Percentiles rank a stretch among this genome's conserved stretches.
These are phyloP conservation scores for Leishmania turanica DNA, from an alignment of 208 protist genomes.

Conservation along the genomic window DNA sequence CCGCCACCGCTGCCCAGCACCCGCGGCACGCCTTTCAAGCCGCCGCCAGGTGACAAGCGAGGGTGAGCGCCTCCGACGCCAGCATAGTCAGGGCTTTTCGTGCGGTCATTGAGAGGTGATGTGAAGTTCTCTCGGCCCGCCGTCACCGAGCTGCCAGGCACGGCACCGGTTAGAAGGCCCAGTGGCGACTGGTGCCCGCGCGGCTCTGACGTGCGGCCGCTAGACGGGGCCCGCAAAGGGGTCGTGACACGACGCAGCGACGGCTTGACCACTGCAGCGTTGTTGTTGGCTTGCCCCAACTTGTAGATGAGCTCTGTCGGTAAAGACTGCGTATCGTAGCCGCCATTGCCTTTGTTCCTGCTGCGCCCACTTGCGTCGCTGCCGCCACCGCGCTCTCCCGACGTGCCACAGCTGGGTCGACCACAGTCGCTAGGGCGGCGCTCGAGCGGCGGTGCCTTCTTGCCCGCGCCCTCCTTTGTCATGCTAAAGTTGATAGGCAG, in stretches of 20 bases:
- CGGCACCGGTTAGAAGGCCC: background rate
- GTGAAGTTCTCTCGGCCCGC: background rate
- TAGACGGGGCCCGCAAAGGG: conserved; percentile 19
- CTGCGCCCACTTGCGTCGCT: background rate
- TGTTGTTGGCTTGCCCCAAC: conserved; percentile 27
- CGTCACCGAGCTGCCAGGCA: conserved; percentile 8
- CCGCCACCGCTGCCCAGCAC: conserved; percentile 8
- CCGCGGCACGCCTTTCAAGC: background rate
- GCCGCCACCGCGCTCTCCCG: conserved; percentile 11
- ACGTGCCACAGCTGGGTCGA: conserved; percentile 10
- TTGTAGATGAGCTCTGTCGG: conserved; percentile 65
- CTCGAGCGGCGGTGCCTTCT: conserved; percentile 10
- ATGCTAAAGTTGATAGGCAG: conserved; percentile 58
- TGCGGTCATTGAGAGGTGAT: background rate
- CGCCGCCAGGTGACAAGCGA: background rate
- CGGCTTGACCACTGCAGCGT: conserved; percentile 10
- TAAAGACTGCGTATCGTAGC: conserved; percentile 71
- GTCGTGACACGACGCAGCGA: conserved; percentile 8
- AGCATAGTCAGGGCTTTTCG: background rate
- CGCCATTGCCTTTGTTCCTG: conserved; percentile 4
- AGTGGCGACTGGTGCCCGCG: conserved; percentile 10
- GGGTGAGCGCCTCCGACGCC: conserved; percentile 1
- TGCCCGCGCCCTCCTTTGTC: conserved; percentile 2
- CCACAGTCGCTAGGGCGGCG: conserved; percentile 1
- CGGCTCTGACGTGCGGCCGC: conserved; percentile 18